A percentile compares a stretch with the other conserved stretches of the same genome.
These are phyloP conservation scores for Aethionema arabicum DNA, from an alignment of 345 rosid species.

Conservation along the genomic window DNA sequence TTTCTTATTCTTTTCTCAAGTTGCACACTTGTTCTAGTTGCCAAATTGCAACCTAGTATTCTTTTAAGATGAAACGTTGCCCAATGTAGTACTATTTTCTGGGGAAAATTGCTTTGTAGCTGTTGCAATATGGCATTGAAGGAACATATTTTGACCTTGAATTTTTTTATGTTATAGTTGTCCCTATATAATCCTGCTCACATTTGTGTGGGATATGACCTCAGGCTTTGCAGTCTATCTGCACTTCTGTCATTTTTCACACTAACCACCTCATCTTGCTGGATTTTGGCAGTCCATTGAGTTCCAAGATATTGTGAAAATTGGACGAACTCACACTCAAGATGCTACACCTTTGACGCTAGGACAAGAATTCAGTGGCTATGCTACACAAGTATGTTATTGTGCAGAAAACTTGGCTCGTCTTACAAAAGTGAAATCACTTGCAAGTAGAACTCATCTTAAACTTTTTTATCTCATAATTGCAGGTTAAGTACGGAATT, in stretches of 20 bases:
- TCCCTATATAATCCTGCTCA: background rate
- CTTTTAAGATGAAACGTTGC: background rate
- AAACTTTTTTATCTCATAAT: background rate
- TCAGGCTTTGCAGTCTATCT: slow-evolving; percentile 10
- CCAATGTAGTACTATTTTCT: slow-evolving; percentile 2
- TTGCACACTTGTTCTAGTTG: slow-evolving; percentile 10
- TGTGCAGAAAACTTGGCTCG: background rate
- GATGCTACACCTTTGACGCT: slow-evolving; percentile 98
- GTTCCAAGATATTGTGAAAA: slow-evolving; percentile 87
- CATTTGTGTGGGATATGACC: slow-evolving; percentile 8
- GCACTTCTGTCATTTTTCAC: background rate
- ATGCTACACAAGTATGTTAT: slow-evolving; percentile 73
- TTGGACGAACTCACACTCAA: slow-evolving; percentile 96
- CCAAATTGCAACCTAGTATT: background rate
- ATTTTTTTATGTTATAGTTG: background rate
- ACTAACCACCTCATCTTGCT: background rate
- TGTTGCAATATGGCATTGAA: slow-evolving; percentile 11
- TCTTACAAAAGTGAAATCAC: slow-evolving; percentile 9
- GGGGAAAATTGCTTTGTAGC: background rate
- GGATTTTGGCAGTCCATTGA: slow-evolving; percentile 55
- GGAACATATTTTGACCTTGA: slow-evolving; percentile 14
- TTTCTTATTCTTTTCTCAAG: slow-evolving; percentile 9
- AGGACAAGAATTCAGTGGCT: slow-evolving; percentile 99
- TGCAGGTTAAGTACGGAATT: slow-evolving; percentile 86
- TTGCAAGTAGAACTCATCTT: background rate